Base-by-base conservation (phyloP, 1,139 yeast genomes). In the Hyphopichia buzzinii region DNA sequence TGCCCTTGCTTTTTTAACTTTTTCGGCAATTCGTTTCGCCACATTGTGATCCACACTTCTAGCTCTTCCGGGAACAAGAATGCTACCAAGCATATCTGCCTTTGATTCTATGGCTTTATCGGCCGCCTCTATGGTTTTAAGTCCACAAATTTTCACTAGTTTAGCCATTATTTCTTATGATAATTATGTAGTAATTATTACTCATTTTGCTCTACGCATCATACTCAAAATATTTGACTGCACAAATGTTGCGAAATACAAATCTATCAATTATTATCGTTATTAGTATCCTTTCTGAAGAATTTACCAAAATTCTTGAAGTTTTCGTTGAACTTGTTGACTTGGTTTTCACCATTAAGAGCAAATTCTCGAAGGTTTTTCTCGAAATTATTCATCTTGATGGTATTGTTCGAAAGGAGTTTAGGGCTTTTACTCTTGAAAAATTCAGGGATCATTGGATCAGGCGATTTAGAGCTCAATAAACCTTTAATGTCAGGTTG, bases 61-160 rank as follows among this genome's bases (percentile, higher is more conserved):
- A 26, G 75, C 73, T 40, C 96, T 67, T 24, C 77, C 76, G 0
- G 97, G 97, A 1, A 88, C 97, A 52, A 92, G 56, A 29, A 92
- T 92, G 55, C 87, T 78, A 1, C 98, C 98, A 4, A 92, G 51
- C 36, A 88, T 59, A 46, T 84, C 77, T 0, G 97, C 90, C 0
- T 94, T 95, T 11, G 68, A 49, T 0, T 73, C 77, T 0, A 88
- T 62, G 0, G 97, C 97, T 3, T 53, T 55, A 24, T 61, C 44
- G 0, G 97, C 97, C 1, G 88, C 87, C 31, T 79, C 84, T 0
- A 62, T 55, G 2, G 84, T 71, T 48, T 77, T 76, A 17, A 90
- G 55, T 0, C 98, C 98, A 58, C 98, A 92, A 3, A 90, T 80
- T 55, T 92, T 92, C 13, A 85, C 83, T 15, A 60, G 26, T 37